These are phyloP conservation scores for Fusarium vanettenii DNA, from an alignment of 2,329 filamentous ascomycete genomes.

Conservation along the genomic window DNA sequence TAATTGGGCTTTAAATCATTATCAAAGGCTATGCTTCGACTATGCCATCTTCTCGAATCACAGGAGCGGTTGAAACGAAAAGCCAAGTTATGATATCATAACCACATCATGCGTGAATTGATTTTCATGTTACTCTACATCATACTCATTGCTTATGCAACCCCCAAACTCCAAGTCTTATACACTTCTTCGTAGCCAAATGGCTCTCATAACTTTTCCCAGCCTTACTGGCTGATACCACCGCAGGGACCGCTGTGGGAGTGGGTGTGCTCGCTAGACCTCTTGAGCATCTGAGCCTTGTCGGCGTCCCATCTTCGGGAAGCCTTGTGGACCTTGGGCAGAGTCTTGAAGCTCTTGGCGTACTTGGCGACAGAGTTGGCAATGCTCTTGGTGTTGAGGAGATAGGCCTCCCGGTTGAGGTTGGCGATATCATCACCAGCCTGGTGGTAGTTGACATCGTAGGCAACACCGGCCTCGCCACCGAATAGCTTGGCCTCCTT, in stretches of 20 bases:
- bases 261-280: slow-evolving; percentile 39
- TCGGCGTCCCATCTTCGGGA: slow-evolving; percentile 48
- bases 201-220: neutral
- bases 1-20: too few relatives aligned
- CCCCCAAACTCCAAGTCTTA: neutral
- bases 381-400: slow-evolving; percentile 57
- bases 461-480: slow-evolving; percentile 65
- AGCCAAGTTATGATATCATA: neutral
- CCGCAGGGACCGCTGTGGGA: slow-evolving; percentile 47
- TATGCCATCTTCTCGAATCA: too few relatives aligned
- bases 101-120: neutral
- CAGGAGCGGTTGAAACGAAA: too few relatives aligned
- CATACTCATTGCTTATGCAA: neutral
- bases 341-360: slow-evolving; percentile 51
- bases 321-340: slow-evolving; percentile 44
- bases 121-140: slow-evolving; percentile 8
- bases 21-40: too few relatives aligned
- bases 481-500: slow-evolving; percentile 71
- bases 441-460: slow-evolving; percentile 60
- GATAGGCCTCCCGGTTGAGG: slow-evolving; percentile 56
- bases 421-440: slow-evolving; percentile 55
- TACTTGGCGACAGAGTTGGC: slow-evolving; percentile 56
- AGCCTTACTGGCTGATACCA: slow-evolving; percentile 12
- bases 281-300: slow-evolving; percentile 44
- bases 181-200: neutral